These are phyloP conservation scores for Pseudohalonectria lignicola DNA, from an alignment of 2,329 filamentous ascomycete genomes.

Conservation along the genomic window DNA sequence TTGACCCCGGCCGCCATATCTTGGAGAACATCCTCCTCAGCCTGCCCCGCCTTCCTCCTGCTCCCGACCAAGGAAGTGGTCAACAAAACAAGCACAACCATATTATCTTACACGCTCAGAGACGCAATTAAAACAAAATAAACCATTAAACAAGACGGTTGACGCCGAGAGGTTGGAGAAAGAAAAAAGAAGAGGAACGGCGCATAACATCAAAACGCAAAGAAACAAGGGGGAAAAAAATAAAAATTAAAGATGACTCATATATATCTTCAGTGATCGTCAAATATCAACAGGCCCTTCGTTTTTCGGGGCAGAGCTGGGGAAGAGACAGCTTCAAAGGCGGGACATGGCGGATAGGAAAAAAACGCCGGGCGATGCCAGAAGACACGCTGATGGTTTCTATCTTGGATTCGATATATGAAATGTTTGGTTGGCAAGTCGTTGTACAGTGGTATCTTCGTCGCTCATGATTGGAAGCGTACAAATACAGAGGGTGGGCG, in stretches of 20 bases:
- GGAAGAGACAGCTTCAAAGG: too few relatives aligned
- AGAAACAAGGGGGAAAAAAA: neutral
- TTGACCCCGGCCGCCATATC: too few relatives aligned
- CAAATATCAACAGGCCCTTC: too few relatives aligned
- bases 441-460: neutral
- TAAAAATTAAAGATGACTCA: neutral
- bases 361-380: neutral
- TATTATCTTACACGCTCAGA: too few relatives aligned
- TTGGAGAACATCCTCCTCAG: too few relatives aligned
- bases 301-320: too few relatives aligned
- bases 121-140: neutral
- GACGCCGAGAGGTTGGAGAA: neutral
- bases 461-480: neutral
- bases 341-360: neutral
- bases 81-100: too few relatives aligned
- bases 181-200: neutral
- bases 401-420: neutral
- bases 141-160: neutral
- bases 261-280: too few relatives aligned
- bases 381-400: neutral
- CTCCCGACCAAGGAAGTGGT: too few relatives aligned
- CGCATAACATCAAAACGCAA: too few relatives aligned
- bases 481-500: neutral
- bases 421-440: neutral
- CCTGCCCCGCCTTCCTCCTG: too few relatives aligned